Percentiles rank a stretch among this genome's conserved stretches.
These are phyloP conservation scores for Chlamydomonas asymmetrica DNA, from an alignment of 139 green algal species.

Conservation along the genomic window DNA sequence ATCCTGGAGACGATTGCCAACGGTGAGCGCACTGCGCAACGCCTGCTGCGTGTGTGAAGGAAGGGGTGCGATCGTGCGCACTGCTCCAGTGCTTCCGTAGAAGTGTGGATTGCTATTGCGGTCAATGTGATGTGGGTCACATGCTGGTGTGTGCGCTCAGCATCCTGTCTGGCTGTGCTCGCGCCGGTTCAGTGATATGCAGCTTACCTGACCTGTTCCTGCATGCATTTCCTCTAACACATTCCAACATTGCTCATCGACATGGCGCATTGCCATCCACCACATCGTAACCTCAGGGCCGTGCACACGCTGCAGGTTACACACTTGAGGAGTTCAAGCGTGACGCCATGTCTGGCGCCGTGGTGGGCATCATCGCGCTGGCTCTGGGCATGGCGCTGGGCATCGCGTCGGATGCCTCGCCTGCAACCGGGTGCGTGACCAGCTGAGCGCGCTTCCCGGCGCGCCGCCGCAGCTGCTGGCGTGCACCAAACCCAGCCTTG, in stretches of 20 bases:
- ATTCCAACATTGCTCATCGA: not conserved
- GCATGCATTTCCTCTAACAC: not conserved
- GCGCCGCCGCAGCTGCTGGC: no score
- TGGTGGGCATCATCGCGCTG: slow-evolving; percentile 39
- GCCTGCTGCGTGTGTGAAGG: not conserved
- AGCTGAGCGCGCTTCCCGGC: not conserved
- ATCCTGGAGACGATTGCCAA: slow-evolving; percentile 21
- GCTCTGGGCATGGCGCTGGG: slow-evolving; percentile 44
- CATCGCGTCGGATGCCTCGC: slow-evolving; percentile 39
- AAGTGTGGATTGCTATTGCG: not conserved
- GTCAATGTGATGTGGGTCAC: not conserved
- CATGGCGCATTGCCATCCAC: not conserved
- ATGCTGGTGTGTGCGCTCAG: no score
- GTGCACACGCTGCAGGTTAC: slow-evolving; percentile 8
- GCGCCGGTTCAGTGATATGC: no score
- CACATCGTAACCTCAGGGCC: not conserved
- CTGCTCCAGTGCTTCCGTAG: not conserved
- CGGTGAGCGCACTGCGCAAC: not conserved
- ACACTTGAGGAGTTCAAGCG: slow-evolving; percentile 1
- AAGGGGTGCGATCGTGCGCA: not conserved
- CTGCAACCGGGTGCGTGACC: slow-evolving; percentile 19
- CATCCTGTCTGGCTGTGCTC: no score
- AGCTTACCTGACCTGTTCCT: not conserved
- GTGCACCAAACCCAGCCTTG: no score
- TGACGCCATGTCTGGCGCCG: slow-evolving; percentile 10